Evolutionary conservation across 2,329 filamentous ascomycete genomes (phyloP).

Genomic region (Rutstroemia sydowiana): DNA sequence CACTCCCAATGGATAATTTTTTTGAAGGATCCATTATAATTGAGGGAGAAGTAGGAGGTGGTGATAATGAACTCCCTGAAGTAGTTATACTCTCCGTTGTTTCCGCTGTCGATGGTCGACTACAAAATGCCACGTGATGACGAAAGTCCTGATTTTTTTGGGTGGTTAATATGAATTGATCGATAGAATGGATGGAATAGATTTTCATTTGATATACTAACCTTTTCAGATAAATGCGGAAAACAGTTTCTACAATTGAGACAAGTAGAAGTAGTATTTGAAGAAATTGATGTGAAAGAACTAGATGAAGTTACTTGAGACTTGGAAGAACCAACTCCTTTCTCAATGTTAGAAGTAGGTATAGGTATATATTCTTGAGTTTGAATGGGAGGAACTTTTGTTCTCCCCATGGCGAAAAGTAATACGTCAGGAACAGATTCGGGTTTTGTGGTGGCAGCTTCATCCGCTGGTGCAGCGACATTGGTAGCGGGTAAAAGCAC

Average conservation of each 20-base stretch:
- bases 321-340: slow-evolving; percentile 8
- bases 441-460: too few relatives aligned
- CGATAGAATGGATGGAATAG: not conserved
- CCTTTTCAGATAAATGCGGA: slow-evolving; percentile 7
- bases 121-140: slow-evolving; percentile 26
- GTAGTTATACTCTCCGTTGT: slow-evolving; percentile 13
- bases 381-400: slow-evolving; percentile 10
- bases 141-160: slow-evolving; percentile 21
- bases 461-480: not conserved
- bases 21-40: not conserved
- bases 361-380: slow-evolving; percentile 7
- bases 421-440: too few relatives aligned
- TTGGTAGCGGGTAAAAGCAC: slow-evolving; percentile 4
- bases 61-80: slow-evolving; percentile 19
- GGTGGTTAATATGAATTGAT: slow-evolving; percentile 16
- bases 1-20: slow-evolving; percentile 8
- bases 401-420: slow-evolving; percentile 12
- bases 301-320: slow-evolving; percentile 9
- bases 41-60: slow-evolving; percentile 15
- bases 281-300: slow-evolving; percentile 7
- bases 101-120: slow-evolving; percentile 15
- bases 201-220: slow-evolving; percentile 9
- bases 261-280: slow-evolving; percentile 11
- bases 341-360: not conserved
- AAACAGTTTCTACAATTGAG: slow-evolving; percentile 11